Evolutionary conservation across 2,329 filamentous ascomycete genomes (phyloP), one percentile per base, ranked within the genome.

Genomic region (Aspergillus ibericus): DNA sequence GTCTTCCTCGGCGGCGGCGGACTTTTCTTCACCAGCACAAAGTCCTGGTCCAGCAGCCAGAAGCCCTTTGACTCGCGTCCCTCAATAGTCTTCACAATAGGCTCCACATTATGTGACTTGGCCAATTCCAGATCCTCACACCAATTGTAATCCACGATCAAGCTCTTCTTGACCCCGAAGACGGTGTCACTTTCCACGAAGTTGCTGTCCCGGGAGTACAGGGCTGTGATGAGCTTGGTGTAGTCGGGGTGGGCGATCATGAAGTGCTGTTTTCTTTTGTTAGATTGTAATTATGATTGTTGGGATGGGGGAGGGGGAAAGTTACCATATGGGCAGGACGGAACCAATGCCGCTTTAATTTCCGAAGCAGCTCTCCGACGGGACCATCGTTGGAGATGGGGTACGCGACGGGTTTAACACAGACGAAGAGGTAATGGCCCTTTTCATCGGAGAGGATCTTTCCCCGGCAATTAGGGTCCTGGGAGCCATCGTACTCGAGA

Each of bases 81-180:
- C 8, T 53, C 36, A 29, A 53, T 53, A 22, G 38, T 44, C 51
- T 40, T 42, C 9, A 32, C 36, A 1, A 53, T 44, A 15, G 51
- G 51, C 22, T 18, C 40, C 36, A 53, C 51, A 10, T 55, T 63
- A 52, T 72, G 70, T 47, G 66, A 63, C n/a, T 61, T 60, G 2
- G 68, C 66, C 53, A 64, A 63, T 9, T 60, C 61, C 46, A 64
- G 63, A 48, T 68, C 64, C 13, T 62, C 60, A 9, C 66, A 65
- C n/a, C 59, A 65, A 8, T 55, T 58, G 7, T 68, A 51, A 12
- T 70, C 69, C 38, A 72, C 68, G 9, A 72, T 61, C 25, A 72
- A 56, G 8, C 60, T 62, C 40, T 70, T 65, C 55, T 72, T 72
- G 32, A 72, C 70, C 7, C 70, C 70, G 49, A 72, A 72, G 15